Evolutionary conservation across 345 rosid species (phyloP), one percentile per base, ranked within the genome.

Genomic region (Raphanus sativus): DNA sequence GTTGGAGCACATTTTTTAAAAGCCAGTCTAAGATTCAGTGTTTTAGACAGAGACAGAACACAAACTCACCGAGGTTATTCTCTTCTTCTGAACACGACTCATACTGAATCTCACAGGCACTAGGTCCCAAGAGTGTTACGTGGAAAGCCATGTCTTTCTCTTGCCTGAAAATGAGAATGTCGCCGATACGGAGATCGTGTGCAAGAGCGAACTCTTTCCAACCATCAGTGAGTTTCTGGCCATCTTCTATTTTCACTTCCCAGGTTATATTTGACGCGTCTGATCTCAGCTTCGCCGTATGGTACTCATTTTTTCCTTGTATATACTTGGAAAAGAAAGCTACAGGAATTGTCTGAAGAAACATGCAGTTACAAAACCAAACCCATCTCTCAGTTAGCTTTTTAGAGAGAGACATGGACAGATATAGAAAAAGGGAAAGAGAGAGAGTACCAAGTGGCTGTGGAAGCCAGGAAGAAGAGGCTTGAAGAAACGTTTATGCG

Each of bases 401-500:
- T 0, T 26, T 0, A 24, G 0, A 10, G 6, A 59, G 32, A 25
- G 16, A 7, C 15, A 58, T 25, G 25, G 30, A 56, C n/a, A 21
- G 12, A 55, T 8, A 56, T 24, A 24, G 30, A 13, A 52, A 15
- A 16, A 52, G 25, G 58, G 58, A 16, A 52, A 52, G 24, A 52
- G 25, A 52, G 25, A 16, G 0, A 16, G 25, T 58, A 75, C 73
- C 72, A 75, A 67, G 45, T 58, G 33, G 60, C 36, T 67, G 33
- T 75, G 78, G 40, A 75, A 75, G 42, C 48, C 73, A 6, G 67
- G 73, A 58, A 75, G 67, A 67, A 75, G 73, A 38, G 78, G 78
- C 45, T 56, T 11, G 67, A 75, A 75, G 78, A 75, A 75, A 66
- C 68, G 71, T 65, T 65, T 45, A 25, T 65, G 10, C 15, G 5